These are phyloP conservation scores for Brachypodium distachyon DNA, from an alignment of 202 grass and related monocot species.

Conservation along the genomic window DNA sequence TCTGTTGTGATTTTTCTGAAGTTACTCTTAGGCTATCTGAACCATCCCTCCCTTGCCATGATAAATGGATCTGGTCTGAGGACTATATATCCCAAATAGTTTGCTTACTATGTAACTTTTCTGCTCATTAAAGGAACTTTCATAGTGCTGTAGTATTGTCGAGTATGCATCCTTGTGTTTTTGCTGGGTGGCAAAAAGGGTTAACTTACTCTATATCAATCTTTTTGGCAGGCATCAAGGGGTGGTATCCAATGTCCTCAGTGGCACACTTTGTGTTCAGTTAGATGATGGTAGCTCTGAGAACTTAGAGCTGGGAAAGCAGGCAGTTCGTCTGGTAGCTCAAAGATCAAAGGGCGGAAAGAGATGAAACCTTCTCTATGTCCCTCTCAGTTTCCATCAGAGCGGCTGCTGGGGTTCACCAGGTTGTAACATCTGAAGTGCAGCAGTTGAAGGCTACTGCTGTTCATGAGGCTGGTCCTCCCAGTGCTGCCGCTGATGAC, in stretches of 20 bases:
- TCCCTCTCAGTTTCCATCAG: background rate
- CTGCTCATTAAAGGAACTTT: background rate
- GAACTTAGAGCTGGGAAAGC: slow-evolving; percentile 74
- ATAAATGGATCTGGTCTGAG: background rate
- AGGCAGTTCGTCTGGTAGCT: slow-evolving; percentile 74
- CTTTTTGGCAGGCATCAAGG: slow-evolving; percentile 65
- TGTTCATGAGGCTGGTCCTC: background rate
- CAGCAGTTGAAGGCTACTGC: background rate
- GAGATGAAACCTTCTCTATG: slow-evolving; percentile 16
- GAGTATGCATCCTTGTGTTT: background rate
- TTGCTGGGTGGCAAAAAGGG: background rate
- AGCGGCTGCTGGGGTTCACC: background rate
- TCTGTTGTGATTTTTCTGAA: background rate
- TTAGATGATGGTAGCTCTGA: slow-evolving; percentile 70
- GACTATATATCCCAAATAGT: background rate
- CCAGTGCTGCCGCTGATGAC: slow-evolving; percentile 7
- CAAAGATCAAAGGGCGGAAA: slow-evolving; percentile 45
- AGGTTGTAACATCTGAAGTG: background rate
- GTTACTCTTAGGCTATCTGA: background rate
- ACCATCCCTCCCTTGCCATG: background rate
- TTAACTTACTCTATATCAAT: background rate
- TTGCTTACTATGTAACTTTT: background rate
- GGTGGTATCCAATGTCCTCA: slow-evolving; percentile 56
- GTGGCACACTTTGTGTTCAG: slow-evolving; percentile 36
- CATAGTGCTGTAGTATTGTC: background rate